Percentiles rank a stretch among this genome's conserved stretches.
phyloP scores from a whole-genome alignment of 2,329 filamentous ascomycete species.

The Cladophialophora exuberans region DNA sequence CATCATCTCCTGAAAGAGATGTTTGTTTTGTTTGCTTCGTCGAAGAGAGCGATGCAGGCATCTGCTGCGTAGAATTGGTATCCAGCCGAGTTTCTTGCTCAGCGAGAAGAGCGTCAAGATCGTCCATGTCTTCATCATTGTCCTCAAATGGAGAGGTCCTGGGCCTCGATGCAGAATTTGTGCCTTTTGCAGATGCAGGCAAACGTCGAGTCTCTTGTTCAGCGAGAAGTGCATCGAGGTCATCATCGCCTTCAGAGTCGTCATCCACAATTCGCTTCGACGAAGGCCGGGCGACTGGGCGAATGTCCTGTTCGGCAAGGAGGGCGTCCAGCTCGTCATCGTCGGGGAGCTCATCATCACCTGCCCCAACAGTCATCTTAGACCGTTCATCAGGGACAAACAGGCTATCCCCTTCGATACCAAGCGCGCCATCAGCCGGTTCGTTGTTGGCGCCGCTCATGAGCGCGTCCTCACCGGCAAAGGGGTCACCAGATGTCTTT shows the following conservation, averaged over 20 bases:
- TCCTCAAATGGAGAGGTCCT: slow-evolving; percentile 3
- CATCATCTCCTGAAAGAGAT: background rate
- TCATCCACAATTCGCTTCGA: slow-evolving; percentile 7
- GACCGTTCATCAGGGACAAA: slow-evolving; percentile 20
- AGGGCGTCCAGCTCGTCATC: slow-evolving; percentile 31
- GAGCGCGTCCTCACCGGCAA: slow-evolving; percentile 1
- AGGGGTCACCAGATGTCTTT: slow-evolving; percentile 19
- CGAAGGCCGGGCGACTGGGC: background rate
- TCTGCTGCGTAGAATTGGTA: background rate
- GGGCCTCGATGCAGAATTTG: no score
- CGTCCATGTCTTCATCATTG: slow-evolving; percentile 10
- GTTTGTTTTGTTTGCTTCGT: background rate
- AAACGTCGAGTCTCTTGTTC: slow-evolving; percentile 28
- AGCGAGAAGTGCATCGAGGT: slow-evolving; percentile 34
- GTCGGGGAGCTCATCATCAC: slow-evolving; percentile 17
- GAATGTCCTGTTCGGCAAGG: slow-evolving; percentile 25
- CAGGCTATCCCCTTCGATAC: slow-evolving; percentile 19
- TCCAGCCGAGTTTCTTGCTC: slow-evolving; percentile 18
- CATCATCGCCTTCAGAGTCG: slow-evolving; percentile 33
- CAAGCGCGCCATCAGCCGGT: background rate
- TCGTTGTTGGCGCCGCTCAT: slow-evolving; percentile 6
- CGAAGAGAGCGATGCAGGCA: background rate
- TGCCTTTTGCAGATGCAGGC: no score
- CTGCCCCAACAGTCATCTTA: background rate
- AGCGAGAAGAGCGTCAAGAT: slow-evolving; percentile 24